Conservation (phyloP, 2,329 filamentous ascomycete genomes). For the Monosporascus sp. region DNA sequence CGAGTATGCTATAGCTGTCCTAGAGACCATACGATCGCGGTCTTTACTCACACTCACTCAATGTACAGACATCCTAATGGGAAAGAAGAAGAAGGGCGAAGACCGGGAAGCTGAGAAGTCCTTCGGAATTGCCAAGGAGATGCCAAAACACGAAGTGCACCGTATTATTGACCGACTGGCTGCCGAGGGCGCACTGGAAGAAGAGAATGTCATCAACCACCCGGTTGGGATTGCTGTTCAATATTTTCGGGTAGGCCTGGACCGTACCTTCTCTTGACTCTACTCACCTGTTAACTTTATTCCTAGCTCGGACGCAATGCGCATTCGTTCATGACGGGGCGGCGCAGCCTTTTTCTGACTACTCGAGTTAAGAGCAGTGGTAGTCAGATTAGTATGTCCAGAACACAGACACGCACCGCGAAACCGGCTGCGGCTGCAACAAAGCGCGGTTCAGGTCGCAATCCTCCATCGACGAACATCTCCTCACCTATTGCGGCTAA, state of each 20-base stretch:
- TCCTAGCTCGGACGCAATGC: conserved; percentile 36
- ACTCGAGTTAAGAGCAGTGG: conserved; percentile 31
- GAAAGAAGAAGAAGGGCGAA: conserved; percentile 56
- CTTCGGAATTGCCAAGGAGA: conserved; percentile 62
- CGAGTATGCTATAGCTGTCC: conserved; percentile 62
- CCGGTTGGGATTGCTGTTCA: conserved; percentile 63
- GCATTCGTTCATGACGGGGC: conserved; percentile 36
- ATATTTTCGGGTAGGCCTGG: conserved; percentile 59
- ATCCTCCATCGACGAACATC: conserved; percentile 41
- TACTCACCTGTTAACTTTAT: conserved; percentile 23
- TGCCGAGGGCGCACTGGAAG: conserved; percentile 66
- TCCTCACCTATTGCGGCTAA: conserved; percentile 46
- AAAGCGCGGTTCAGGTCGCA: conserved; percentile 11
- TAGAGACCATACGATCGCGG: conserved; percentile 61
- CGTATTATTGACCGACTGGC: conserved; percentile 76
- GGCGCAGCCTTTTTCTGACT: conserved; percentile 38
- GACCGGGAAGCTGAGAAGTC: conserved; percentile 48
- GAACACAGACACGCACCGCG: conserved; percentile 29
- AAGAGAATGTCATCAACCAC: conserved; percentile 62
- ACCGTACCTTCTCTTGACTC: background rate
- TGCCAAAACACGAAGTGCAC: conserved; percentile 73
- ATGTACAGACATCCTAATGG: conserved; percentile 79
- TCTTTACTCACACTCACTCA: conserved; percentile 67
- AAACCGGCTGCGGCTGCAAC: conserved; percentile 30
- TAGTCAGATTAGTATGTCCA: conserved; percentile 27